These are phyloP conservation scores for Panus rudis DNA, from an alignment of 768 basidiomycete genomes.

Conservation along the genomic window DNA sequence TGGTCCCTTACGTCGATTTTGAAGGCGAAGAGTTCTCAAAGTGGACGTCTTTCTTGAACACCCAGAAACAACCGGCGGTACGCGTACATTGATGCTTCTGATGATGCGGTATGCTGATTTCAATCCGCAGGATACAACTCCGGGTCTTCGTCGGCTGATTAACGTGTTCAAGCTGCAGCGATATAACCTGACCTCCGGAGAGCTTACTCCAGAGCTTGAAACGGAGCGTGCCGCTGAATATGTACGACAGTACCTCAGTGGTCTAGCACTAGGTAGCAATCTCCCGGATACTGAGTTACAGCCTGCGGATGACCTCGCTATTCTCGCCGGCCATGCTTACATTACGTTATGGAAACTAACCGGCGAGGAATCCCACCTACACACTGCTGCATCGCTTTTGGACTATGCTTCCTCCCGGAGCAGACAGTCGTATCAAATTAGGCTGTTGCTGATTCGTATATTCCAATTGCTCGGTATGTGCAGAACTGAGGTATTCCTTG, in stretches of 20 bases:
- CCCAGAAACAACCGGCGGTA: too few species aligned
- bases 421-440: slow-evolving; percentile 73
- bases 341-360: slow-evolving; percentile 57
- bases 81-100: too few species aligned
- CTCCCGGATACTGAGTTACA: slow-evolving; percentile 77
- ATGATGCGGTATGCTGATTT: too few species aligned
- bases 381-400: slow-evolving; percentile 55
- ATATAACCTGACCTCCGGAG: slow-evolving; percentile 40
- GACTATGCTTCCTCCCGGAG: slow-evolving; percentile 70
- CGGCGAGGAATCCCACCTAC: slow-evolving; percentile 50
- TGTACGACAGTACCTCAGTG: slow-evolving; percentile 55
- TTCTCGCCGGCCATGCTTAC: slow-evolving; percentile 64
- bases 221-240: slow-evolving; percentile 43
- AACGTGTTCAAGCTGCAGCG: slow-evolving; percentile 75
- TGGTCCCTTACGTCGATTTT: slow-evolving; percentile 57
- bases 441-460: slow-evolving; percentile 70
- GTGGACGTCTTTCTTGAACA: slow-evolving; percentile 50
- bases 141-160: slow-evolving; percentile 63
- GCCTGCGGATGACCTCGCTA: slow-evolving; percentile 77
- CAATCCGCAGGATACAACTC: too few species aligned
- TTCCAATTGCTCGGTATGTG: slow-evolving; percentile 73
- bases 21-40: slow-evolving; percentile 37
- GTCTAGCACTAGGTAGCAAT: slow-evolving; percentile 56
- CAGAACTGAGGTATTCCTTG: neutral
- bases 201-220: slow-evolving; percentile 55